A percentile compares a stretch with the other conserved stretches of the same genome.
These are phyloP conservation scores for Sodiomyces alkalinus DNA, from an alignment of 2,329 filamentous ascomycete species.

Conservation along the genomic window DNA sequence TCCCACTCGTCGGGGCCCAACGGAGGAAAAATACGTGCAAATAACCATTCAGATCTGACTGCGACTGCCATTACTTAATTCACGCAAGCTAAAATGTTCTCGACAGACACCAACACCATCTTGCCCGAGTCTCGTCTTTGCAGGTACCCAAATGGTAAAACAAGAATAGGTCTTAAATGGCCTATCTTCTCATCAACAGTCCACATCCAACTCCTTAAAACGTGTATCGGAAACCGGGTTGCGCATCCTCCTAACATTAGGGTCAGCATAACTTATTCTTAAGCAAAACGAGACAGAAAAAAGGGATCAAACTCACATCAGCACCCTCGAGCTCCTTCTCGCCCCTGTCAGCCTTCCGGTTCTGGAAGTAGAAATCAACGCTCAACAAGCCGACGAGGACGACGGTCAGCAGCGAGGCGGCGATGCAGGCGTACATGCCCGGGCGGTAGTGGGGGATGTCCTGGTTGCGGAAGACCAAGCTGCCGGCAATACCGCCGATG, in stretches of 20 bases:
- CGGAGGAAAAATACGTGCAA: too few species aligned
- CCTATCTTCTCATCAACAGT: constrained; percentile 2
- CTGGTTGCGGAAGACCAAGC: constrained; percentile 51
- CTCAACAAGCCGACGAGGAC: constrained; percentile 26
- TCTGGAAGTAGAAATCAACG: constrained; percentile 25
- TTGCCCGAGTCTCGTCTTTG: too few species aligned
- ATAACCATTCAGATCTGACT: too few species aligned
- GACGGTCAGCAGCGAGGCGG: constrained; percentile 29
- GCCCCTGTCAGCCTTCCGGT: constrained; percentile 35
- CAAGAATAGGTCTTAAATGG: too few species aligned
- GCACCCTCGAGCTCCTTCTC: constrained; percentile 34
- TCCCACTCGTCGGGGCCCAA: too few species aligned
- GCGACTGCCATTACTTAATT: too few species aligned
- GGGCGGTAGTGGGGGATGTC: constrained; percentile 38
- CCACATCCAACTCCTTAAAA: constrained; percentile 9
- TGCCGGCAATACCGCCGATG: constrained; percentile 63
- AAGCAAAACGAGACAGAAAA: background rate
- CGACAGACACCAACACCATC: too few species aligned
- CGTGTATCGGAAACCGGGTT: constrained; percentile 19
- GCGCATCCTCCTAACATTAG: constrained; percentile 6
- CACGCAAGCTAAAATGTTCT: too few species aligned
- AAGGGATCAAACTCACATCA: constrained; percentile 29
- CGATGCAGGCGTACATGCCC: constrained; percentile 39
- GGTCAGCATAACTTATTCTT: constrained; percentile 1
- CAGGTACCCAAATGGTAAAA: too few species aligned